These are phyloP conservation scores for Plectosphaerella cucumerina DNA, from an alignment of 2,329 filamentous ascomycete genomes.

Conservation along the genomic window DNA sequence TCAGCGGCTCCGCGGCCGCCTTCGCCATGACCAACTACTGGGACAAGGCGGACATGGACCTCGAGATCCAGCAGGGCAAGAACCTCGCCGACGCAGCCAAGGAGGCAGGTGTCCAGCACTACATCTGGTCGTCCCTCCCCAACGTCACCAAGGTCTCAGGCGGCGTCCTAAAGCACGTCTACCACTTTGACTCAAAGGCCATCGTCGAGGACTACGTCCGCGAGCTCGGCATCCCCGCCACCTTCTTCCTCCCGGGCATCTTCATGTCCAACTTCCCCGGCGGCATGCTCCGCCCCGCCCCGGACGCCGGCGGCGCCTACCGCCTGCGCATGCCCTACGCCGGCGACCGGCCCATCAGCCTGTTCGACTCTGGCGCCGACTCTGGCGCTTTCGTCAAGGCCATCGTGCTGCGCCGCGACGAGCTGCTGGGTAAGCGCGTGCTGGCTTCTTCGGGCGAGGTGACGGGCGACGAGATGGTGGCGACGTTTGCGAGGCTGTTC, in stretches of 20 bases:
- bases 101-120: conserved; percentile 35
- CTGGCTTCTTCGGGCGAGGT: conserved; percentile 31
- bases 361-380: conserved; percentile 30
- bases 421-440: conserved; percentile 25
- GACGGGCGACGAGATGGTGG: conserved; percentile 23
- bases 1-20: conserved; percentile 42
- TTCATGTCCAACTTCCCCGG: conserved; percentile 49
- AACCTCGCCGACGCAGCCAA: conserved; percentile 42
- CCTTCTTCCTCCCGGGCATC: conserved; percentile 47
- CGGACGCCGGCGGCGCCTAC: conserved; percentile 24
- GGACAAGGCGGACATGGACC: conserved; percentile 34
- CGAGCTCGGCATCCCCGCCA: conserved; percentile 36
- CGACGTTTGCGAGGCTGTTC: conserved; percentile 23
- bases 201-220: conserved; percentile 51
- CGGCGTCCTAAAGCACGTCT: conserved; percentile 33
- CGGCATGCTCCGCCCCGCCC: conserved; percentile 19
- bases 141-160: conserved; percentile 34
- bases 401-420: conserved; percentile 18
- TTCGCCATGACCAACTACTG: conserved; percentile 51
- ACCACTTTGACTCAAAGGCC: conserved; percentile 56
- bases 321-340: conserved; percentile 26
- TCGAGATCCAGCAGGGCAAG: conserved; percentile 41
- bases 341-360: conserved; percentile 22
- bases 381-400: conserved; percentile 34
- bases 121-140: conserved; percentile 38